These are phyloP conservation scores for Avena sativa DNA, from an alignment of 176 grass and related monocot species.

Conservation along the genomic window DNA sequence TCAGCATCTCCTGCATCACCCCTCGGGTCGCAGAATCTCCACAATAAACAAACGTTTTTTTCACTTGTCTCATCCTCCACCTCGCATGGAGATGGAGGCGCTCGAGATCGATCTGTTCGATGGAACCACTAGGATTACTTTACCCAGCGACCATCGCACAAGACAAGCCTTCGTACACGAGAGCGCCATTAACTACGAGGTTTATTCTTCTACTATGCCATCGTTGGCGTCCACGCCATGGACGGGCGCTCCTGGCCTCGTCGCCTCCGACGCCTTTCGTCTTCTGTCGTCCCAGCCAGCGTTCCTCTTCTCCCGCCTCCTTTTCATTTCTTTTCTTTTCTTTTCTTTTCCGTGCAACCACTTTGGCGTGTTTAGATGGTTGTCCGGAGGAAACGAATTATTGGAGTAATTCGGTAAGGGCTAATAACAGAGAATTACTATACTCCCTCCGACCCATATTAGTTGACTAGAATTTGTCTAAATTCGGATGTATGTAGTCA, in stretches of 20 bases:
- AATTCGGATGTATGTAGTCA: too few species aligned
- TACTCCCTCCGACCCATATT: too few species aligned
- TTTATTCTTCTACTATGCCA: not conserved
- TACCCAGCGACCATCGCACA: not conserved
- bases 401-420: not conserved
- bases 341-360: not conserved
- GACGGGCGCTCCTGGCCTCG: not conserved
- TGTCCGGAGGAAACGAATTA: not conserved
- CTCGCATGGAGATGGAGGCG: slow-evolving; percentile 27
- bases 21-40: not conserved
- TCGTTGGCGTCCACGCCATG: slow-evolving; percentile 42
- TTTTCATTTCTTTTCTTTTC: not conserved
- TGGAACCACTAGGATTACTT: not conserved
- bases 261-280: not conserved
- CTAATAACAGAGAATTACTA: not conserved
- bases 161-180: not conserved
- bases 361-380: not conserved
- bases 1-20: not conserved
- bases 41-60: not conserved
- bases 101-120: slow-evolving; percentile 8
- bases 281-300: not conserved
- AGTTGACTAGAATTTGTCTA: too few species aligned
- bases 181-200: not conserved
- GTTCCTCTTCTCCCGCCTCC: not conserved
- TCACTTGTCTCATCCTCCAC: not conserved